A percentile compares a stretch with the other conserved stretches of the same genome.
Conservation (phyloP, 768 basidiomycete species). For the Termitomyces sp. region DNA sequence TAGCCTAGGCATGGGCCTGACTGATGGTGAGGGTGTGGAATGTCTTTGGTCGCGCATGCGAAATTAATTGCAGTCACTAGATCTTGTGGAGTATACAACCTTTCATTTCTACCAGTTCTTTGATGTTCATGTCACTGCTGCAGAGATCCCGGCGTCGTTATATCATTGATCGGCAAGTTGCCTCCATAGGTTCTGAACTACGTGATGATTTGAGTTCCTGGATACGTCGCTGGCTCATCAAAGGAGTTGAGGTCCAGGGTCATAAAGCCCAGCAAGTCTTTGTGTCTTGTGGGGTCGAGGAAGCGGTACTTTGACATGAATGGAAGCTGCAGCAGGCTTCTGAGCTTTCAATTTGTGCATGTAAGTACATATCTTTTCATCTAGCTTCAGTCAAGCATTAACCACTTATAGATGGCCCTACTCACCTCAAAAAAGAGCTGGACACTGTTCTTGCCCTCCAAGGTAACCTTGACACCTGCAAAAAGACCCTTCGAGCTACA, state of each 20-base stretch:
- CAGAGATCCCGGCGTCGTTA: slow-evolving; percentile 23
- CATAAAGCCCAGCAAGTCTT: slow-evolving; percentile 2
- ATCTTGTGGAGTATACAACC: slow-evolving; percentile 27
- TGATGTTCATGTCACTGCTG: background rate
- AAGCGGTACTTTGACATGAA: background rate
- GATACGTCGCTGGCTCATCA: slow-evolving; percentile 17
- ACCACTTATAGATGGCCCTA: background rate
- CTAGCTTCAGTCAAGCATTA: background rate
- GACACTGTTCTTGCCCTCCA: no score
- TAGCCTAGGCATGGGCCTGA: no score
- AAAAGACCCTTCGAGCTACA: background rate
- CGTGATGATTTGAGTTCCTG: slow-evolving; percentile 26
- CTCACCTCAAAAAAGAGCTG: no score
- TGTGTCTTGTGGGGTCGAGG: background rate
- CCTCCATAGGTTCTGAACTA: slow-evolving; percentile 19
- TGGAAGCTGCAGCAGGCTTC: no score
- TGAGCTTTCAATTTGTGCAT: no score
- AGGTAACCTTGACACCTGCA: background rate
- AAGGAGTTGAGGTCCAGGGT: slow-evolving; percentile 11
- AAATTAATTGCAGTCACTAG: slow-evolving; percentile 28
- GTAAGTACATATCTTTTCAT: no score
- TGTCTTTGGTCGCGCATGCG: slow-evolving; percentile 28
- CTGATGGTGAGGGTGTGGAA: no score
- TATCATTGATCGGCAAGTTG: slow-evolving; percentile 27
- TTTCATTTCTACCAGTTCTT: no score